Percentiles rank a stretch among this genome's conserved stretches.
Evolutionary conservation across 1,284 basidiomycete species (phyloP).

Genomic region (Fomitopsis pinicola): DNA sequence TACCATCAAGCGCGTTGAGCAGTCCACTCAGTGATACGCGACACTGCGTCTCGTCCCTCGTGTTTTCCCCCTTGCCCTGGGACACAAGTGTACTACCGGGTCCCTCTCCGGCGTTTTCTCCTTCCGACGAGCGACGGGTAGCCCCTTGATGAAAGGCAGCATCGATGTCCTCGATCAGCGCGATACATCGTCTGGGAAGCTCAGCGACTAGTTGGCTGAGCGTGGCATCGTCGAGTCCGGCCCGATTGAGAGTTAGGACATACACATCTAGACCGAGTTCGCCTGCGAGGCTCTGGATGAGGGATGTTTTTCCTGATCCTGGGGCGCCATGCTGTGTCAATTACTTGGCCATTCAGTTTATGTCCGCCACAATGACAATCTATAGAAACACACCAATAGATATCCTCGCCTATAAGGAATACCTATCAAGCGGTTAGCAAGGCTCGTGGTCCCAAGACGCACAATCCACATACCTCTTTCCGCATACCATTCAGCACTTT

Average conservation of each 20-base stretch:
- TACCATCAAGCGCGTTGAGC: slow-evolving; percentile 71
- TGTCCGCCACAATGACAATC: background rate
- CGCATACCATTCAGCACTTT: slow-evolving; percentile 63
- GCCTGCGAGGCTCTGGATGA: slow-evolving; percentile 73
- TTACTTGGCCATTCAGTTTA: background rate
- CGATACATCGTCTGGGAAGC: slow-evolving; percentile 67
- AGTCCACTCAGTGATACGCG: slow-evolving; percentile 66
- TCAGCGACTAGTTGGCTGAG: slow-evolving; percentile 59
- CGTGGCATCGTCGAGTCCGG: slow-evolving; percentile 61
- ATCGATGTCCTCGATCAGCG: slow-evolving; percentile 80
- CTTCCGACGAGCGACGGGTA: slow-evolving; percentile 29
- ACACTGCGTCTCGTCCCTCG: slow-evolving; percentile 18
- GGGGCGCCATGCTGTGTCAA: slow-evolving; percentile 58
- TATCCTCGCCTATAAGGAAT: slow-evolving; percentile 74
- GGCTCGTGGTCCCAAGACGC: background rate
- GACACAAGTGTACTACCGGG: background rate
- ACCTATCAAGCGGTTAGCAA: slow-evolving; percentile 6
- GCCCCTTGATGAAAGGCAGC: slow-evolving; percentile 48
- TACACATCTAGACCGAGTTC: slow-evolving; percentile 74
- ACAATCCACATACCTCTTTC: slow-evolving; percentile 40
- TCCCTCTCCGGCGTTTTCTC: background rate
- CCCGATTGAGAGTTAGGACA: slow-evolving; percentile 68
- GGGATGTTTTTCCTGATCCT: slow-evolving; percentile 72
- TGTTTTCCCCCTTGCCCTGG: background rate
- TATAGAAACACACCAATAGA: slow-evolving; percentile 43